Percentiles rank a stretch among this genome's conserved stretches.
These are phyloP conservation scores for Carpinus viminea DNA, from an alignment of 306 rosid genomes.

Conservation along the genomic window DNA sequence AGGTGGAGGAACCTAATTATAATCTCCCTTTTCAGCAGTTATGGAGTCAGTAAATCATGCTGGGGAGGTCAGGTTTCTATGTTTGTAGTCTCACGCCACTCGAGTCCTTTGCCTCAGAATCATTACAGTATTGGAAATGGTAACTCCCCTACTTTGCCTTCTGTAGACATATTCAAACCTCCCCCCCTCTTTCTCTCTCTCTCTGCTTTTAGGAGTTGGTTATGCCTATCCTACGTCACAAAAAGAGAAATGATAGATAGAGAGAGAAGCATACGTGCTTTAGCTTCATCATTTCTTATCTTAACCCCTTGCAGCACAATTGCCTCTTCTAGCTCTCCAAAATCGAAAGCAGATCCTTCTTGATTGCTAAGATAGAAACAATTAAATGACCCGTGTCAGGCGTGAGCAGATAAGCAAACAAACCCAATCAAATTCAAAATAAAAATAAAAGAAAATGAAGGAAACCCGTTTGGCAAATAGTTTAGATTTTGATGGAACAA, in stretches of 20 bases:
- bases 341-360: slow-evolving; percentile 72
- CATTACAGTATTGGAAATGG: slow-evolving; percentile 58
- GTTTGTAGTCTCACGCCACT: slow-evolving; percentile 64
- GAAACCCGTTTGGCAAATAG: slow-evolving; percentile 2
- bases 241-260: slow-evolving; percentile 21
- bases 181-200: slow-evolving; percentile 25
- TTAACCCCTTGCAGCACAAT: slow-evolving; percentile 72
- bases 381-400: slow-evolving; percentile 12
- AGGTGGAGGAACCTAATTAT: slow-evolving; percentile 43
- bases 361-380: slow-evolving; percentile 50
- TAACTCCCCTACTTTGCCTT: slow-evolving; percentile 25
- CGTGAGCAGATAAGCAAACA: not conserved
- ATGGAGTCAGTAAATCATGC: slow-evolving; percentile 74
- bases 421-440: slow-evolving; percentile 2
- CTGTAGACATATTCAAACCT: slow-evolving; percentile 53
- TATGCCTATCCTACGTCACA: slow-evolving; percentile 46
- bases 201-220: slow-evolving; percentile 41
- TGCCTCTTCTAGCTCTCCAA: slow-evolving; percentile 95
- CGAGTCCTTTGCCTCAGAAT: slow-evolving; percentile 46
- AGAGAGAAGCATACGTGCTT: slow-evolving; percentile 50
- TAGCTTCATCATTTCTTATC: slow-evolving; percentile 75
- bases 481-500: slow-evolving; percentile 19
- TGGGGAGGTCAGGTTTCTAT: slow-evolving; percentile 50
- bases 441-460: not conserved
- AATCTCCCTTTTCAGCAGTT: slow-evolving; percentile 67